Evolutionary conservation across 2,329 filamentous ascomycete species (phyloP).

Genomic region (Periglandula ipomoeae): DNA sequence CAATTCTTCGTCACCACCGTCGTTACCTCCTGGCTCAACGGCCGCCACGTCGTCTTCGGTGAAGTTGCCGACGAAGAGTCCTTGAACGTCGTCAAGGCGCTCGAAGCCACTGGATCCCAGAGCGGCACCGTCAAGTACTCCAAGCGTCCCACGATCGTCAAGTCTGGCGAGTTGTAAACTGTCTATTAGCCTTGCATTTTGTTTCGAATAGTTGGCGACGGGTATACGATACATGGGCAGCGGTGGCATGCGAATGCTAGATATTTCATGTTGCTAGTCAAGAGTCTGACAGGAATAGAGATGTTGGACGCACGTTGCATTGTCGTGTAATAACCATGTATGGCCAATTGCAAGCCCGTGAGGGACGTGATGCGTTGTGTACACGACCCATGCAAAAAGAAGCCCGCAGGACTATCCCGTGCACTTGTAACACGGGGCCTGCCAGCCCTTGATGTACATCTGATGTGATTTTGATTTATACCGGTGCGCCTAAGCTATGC

Average conservation of each 20-base stretch:
- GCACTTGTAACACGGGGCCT: too few species aligned
- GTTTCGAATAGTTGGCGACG: background rate
- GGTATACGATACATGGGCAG: conserved; percentile 2
- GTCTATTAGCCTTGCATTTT: conserved; percentile 13
- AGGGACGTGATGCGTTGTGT: too few species aligned
- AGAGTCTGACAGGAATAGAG: background rate
- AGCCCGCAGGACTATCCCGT: too few species aligned
- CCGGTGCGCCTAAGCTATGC: background rate
- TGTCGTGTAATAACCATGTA: background rate
- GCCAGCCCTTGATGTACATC: background rate
- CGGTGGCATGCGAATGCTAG: conserved; percentile 1
- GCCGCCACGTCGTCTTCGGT: conserved; percentile 79
- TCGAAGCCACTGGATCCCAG: conserved; percentile 51
- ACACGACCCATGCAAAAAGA: too few species aligned
- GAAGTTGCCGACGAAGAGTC: conserved; percentile 49
- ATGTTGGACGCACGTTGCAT: background rate
- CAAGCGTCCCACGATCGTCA: conserved; percentile 50
- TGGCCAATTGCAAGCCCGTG: too few species aligned
- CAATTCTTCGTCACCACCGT: conserved; percentile 98
- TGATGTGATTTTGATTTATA: background rate
- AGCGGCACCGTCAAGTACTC: conserved; percentile 46
- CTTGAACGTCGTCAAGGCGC: conserved; percentile 46
- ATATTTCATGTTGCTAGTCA: background rate
- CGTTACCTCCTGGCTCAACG: conserved; percentile 75
- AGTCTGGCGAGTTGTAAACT: conserved; percentile 40